phyloP scores from a whole-genome alignment of 306 rosid species.

The Cyamopsis tetragonoloba region DNA sequence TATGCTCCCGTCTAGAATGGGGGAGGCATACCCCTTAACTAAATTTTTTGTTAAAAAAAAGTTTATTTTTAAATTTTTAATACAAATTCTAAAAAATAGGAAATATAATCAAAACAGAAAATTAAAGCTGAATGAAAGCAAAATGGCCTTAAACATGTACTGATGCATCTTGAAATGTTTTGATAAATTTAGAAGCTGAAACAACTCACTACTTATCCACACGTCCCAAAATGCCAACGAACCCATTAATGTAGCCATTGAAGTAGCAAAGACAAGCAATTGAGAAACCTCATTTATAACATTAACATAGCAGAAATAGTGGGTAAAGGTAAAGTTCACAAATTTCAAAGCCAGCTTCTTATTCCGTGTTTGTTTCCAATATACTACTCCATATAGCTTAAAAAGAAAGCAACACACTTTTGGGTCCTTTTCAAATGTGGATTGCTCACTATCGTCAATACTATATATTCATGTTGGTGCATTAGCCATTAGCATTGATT shows the following conservation, averaged over 20 bases:
- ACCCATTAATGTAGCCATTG: not conserved
- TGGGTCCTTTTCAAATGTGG: not conserved
- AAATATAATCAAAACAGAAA: not conserved
- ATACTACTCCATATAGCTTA: too few species aligned
- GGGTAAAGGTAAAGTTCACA: not conserved
- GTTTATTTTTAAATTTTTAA: too few species aligned
- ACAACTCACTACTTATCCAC: not conserved
- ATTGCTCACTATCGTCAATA: not conserved
- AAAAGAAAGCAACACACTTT: not conserved
- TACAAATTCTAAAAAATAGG: too few species aligned
- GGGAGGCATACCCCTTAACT: too few species aligned
- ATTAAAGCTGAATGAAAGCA: not conserved
- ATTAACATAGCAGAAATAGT: not conserved
- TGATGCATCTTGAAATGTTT: not conserved
- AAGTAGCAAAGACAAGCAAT: not conserved
- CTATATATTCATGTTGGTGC: conserved; percentile 6
- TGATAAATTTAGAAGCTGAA: not conserved
- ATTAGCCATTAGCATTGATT: not conserved
- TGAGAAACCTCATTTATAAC: not conserved
- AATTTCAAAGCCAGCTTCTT: not conserved
- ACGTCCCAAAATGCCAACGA: not conserved
- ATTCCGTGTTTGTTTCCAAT: not conserved
- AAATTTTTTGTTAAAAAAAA: too few species aligned
- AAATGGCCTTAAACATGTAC: not conserved
- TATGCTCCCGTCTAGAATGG: too few species aligned